Evolutionary conservation across 768 basidiomycete genomes (phyloP).

Genomic region (Suillus alpinus): DNA sequence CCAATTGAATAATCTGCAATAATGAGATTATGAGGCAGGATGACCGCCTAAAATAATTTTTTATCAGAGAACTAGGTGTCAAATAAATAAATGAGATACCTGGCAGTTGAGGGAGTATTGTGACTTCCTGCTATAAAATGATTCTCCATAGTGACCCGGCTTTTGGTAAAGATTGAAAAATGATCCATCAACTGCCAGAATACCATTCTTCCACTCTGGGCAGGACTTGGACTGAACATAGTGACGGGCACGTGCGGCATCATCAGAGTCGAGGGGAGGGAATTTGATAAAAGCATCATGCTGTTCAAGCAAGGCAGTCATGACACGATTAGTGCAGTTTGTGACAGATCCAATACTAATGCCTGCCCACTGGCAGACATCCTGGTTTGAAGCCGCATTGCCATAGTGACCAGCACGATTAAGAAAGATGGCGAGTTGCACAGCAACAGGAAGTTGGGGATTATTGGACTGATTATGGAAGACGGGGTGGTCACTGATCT

Average conservation of each 20-base stretch:
- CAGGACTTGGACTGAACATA: slow-evolving; percentile 33
- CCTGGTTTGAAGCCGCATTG: slow-evolving; percentile 2
- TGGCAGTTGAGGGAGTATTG: slow-evolving; percentile 17
- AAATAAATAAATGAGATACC: slow-evolving; percentile 3
- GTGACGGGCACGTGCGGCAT: slow-evolving; percentile 17
- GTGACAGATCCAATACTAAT: slow-evolving; percentile 12
- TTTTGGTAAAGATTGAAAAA: slow-evolving; percentile 8
- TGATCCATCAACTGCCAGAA: slow-evolving; percentile 38
- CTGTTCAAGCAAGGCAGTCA: slow-evolving; percentile 12
- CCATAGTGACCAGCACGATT: slow-evolving; percentile 5
- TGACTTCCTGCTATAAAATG: slow-evolving; percentile 16
- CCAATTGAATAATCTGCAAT: slow-evolving; percentile 6
- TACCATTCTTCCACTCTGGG: slow-evolving; percentile 33
- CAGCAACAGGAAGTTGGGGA: slow-evolving; percentile 23
- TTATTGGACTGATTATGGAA: slow-evolving; percentile 24
- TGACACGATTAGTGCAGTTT: slow-evolving; percentile 16
- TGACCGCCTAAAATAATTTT: neutral
- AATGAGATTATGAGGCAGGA: slow-evolving; percentile 6
- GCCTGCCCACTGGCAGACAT: slow-evolving; percentile 16
- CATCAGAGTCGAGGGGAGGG: neutral
- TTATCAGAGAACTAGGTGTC: neutral
- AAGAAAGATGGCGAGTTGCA: slow-evolving; percentile 24
- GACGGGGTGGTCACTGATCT: slow-evolving; percentile 15
- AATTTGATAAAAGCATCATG: slow-evolving; percentile 9
- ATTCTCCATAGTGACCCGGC: neutral